These are phyloP conservation scores for Chlorella sp. DNA, from an alignment of 139 green algal species.

Conservation along the genomic window DNA sequence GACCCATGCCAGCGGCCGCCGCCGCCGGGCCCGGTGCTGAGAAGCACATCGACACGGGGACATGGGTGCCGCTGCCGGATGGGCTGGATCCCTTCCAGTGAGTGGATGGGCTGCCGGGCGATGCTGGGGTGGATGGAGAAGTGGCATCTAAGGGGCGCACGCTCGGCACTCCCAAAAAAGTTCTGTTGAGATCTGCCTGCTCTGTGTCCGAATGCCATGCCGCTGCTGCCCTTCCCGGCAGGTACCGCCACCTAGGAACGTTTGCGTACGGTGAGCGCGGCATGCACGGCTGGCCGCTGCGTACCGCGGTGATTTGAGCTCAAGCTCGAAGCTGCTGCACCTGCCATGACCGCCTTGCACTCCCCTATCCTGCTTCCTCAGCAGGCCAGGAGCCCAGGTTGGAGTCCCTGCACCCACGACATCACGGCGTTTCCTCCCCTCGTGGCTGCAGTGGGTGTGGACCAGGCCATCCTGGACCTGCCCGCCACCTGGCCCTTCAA, in stretches of 20 bases:
- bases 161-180: too few species aligned
- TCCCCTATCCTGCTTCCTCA: too few species aligned
- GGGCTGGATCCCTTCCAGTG: not conserved
- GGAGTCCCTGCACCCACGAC: too few species aligned
- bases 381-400: too few species aligned
- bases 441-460: conserved; percentile 68
- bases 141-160: not conserved
- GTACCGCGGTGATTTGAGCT: too few species aligned
- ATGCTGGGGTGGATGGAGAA: not conserved
- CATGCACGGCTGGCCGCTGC: too few species aligned
- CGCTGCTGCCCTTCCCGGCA: not conserved
- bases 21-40: not conserved
- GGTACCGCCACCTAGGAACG: conserved; percentile 1
- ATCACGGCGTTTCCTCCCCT: too few species aligned
- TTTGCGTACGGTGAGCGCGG: conserved; percentile 62
- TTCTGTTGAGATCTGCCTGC: too few species aligned
- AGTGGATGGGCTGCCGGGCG: not conserved
- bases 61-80: conserved; percentile 23
- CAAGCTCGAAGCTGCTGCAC: too few species aligned
- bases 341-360: too few species aligned
- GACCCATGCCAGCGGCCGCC: not conserved
- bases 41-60: not conserved
- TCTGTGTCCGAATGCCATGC: too few species aligned
- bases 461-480: conserved; percentile 90
- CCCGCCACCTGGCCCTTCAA: conserved; percentile 71